Evolutionary conservation across 495 filamentous ascomycete genomes (phyloP).

Genomic region (Trichodelitschia bisporula): DNA sequence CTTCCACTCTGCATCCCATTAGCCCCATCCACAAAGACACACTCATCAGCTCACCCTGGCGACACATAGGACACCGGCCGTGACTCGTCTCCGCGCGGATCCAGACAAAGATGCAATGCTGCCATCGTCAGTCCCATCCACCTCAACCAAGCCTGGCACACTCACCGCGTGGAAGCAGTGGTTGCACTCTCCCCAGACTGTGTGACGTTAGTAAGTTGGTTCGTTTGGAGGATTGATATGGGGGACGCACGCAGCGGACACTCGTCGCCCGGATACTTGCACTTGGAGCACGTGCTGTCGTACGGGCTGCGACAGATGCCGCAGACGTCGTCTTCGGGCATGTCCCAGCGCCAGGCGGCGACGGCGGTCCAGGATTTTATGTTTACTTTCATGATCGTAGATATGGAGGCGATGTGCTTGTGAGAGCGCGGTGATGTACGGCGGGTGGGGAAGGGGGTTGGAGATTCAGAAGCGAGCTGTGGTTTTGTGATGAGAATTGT

Average conservation of each 20-base stretch:
- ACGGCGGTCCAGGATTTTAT: slow-evolving; percentile 85
- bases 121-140: slow-evolving; percentile 3
- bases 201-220: slow-evolving; percentile 2
- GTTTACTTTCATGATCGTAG: slow-evolving; percentile 67
- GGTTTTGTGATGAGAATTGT: too few species aligned
- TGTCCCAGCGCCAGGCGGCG: slow-evolving; percentile 92
- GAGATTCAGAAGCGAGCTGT: too few species aligned
- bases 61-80: slow-evolving; percentile 92
- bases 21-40: too few species aligned
- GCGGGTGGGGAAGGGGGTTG: not conserved
- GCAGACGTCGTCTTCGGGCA: slow-evolving; percentile 92
- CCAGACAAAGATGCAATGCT: slow-evolving; percentile 95
- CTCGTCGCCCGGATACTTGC: slow-evolving; percentile 93
- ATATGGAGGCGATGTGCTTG: slow-evolving; percentile 1
- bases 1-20: too few species aligned
- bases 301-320: slow-evolving; percentile 97
- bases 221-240: not conserved
- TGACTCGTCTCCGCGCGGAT: slow-evolving; percentile 83
- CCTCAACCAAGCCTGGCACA: not conserved
- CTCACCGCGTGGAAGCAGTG: slow-evolving; percentile 93
- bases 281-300: slow-evolving; percentile 90
- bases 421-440: slow-evolving; percentile 3
- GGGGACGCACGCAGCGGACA: slow-evolving; percentile 53
- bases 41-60: slow-evolving; percentile 45
- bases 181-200: slow-evolving; percentile 86